phyloP scores from a whole-genome alignment of 495 filamentous ascomycete species.

The Neurospora sp. region DNA sequence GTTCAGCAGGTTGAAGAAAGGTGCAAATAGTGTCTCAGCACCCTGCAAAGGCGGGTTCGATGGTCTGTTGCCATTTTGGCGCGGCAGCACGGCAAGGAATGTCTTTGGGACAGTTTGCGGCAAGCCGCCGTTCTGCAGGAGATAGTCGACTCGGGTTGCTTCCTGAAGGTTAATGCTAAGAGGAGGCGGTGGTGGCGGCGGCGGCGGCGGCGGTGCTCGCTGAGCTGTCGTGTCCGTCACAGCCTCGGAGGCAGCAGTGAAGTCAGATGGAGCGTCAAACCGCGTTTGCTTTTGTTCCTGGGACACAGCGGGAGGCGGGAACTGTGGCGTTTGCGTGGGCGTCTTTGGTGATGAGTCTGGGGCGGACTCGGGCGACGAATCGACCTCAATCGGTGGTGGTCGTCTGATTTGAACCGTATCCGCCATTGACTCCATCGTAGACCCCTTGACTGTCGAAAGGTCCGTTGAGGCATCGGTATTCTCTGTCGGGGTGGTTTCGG shows the following conservation, averaged over 20 bases:
- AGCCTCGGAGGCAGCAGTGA: slow-evolving; percentile 32
- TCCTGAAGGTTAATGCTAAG: slow-evolving; percentile 54
- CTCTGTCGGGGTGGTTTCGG: background rate
- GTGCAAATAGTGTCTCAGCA: slow-evolving; percentile 63
- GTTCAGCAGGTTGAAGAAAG: slow-evolving; percentile 70
- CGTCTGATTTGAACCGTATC: background rate
- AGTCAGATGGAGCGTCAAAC: slow-evolving; percentile 21
- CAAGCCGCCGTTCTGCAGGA: slow-evolving; percentile 78
- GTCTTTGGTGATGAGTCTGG: slow-evolving; percentile 49
- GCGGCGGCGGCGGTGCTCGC: slow-evolving; percentile 42
- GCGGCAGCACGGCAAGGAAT: slow-evolving; percentile 48
- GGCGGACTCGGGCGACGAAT: slow-evolving; percentile 37
- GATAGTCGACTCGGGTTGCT: slow-evolving; percentile 73
- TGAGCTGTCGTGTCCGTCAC: slow-evolving; percentile 2
- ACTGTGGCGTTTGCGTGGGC: slow-evolving; percentile 43
- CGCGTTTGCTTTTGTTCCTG: slow-evolving; percentile 23
- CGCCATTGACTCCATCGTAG: slow-evolving; percentile 13
- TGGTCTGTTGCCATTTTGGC: slow-evolving; percentile 36
- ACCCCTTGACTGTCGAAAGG: slow-evolving; percentile 1
- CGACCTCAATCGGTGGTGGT: slow-evolving; percentile 23
- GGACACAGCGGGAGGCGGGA: slow-evolving; percentile 28
- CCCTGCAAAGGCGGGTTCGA: slow-evolving; percentile 45
- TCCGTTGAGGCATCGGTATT: background rate
- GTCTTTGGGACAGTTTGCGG: slow-evolving; percentile 52
- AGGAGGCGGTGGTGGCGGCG: slow-evolving; percentile 65